phyloP scores from a whole-genome alignment of 164 flowering plant genomes.

The Magnolia changhungtana region DNA sequence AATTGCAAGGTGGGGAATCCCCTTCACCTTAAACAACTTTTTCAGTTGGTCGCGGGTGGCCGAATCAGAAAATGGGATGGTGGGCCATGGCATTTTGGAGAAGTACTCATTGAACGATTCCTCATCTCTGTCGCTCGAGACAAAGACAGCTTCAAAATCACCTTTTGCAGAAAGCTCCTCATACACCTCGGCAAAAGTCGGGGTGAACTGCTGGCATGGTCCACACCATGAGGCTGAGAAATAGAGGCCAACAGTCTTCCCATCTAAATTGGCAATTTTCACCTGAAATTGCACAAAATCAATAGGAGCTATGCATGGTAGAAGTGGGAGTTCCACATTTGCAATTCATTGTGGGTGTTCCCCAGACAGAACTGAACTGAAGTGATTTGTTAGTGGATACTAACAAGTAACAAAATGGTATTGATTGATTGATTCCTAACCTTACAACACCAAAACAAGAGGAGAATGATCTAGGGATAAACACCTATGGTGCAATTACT shows the following conservation, averaged over 20 bases:
- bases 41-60: constrained; percentile 32
- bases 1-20: constrained; percentile 60
- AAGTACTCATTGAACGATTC: constrained; percentile 55
- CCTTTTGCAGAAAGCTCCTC: constrained; percentile 35
- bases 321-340: too few relatives aligned
- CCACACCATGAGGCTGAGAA: constrained; percentile 71
- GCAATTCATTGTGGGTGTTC: too few relatives aligned
- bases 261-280: constrained; percentile 37
- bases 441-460: too few relatives aligned
- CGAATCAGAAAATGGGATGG: constrained; percentile 67
- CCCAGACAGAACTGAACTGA: too few relatives aligned
- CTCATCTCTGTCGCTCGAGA: constrained; percentile 51
- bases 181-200: constrained; percentile 44
- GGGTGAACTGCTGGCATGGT: constrained; percentile 54
- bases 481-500: too few relatives aligned
- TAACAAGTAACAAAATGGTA: too few relatives aligned
- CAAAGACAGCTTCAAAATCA: constrained; percentile 54
- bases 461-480: too few relatives aligned
- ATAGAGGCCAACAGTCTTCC: constrained; percentile 50
- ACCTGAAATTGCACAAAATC: constrained; percentile 32
- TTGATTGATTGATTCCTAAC: too few relatives aligned
- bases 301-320: background rate
- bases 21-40: constrained; percentile 39
- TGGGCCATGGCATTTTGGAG: constrained; percentile 83
- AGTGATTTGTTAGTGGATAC: too few relatives aligned